Percentiles rank a stretch among this genome's conserved stretches.
Evolutionary conservation across 352 stramenopile species (phyloP).

Genomic region (Blastocystis sp.): DNA sequence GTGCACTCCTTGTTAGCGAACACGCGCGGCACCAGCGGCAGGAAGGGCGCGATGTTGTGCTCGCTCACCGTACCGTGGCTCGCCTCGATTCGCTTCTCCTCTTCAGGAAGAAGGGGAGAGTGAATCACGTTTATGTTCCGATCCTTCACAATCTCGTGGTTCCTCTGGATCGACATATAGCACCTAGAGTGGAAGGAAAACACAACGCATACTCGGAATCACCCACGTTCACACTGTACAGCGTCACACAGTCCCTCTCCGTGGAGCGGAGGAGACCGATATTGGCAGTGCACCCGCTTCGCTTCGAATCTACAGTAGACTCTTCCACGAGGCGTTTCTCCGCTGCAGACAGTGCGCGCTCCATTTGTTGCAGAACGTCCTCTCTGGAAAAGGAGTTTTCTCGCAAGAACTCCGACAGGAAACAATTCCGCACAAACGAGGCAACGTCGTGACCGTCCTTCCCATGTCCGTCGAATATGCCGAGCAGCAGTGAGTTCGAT

Average conservation of each 20-base stretch:
- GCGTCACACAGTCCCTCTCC: neutral
- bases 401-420: neutral
- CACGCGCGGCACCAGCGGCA: constrained; percentile 3
- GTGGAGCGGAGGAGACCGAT: neutral
- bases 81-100: constrained; percentile 8
- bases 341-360: neutral
- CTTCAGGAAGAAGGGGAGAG: neutral
- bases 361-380: neutral
- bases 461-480: constrained; percentile 37
- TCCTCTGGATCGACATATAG: neutral
- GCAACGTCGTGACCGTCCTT: constrained; percentile 37
- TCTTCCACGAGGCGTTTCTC: neutral
- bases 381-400: neutral
- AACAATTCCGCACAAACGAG: neutral
- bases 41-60: constrained; percentile 4
- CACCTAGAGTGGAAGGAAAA: neutral
- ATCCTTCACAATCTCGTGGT: neutral
- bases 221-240: constrained; percentile 6
- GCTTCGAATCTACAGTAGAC: constrained; percentile 1
- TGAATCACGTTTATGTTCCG: constrained; percentile 1
- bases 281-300: constrained; percentile 45
- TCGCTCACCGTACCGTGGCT: neutral
- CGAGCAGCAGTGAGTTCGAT: neutral
- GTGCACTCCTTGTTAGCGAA: constrained; percentile 49
- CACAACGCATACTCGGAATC: constrained; percentile 3